Base-by-base conservation (phyloP, 2,329 filamentous ascomycete genomes). In the Pyrenophora teres region DNA sequence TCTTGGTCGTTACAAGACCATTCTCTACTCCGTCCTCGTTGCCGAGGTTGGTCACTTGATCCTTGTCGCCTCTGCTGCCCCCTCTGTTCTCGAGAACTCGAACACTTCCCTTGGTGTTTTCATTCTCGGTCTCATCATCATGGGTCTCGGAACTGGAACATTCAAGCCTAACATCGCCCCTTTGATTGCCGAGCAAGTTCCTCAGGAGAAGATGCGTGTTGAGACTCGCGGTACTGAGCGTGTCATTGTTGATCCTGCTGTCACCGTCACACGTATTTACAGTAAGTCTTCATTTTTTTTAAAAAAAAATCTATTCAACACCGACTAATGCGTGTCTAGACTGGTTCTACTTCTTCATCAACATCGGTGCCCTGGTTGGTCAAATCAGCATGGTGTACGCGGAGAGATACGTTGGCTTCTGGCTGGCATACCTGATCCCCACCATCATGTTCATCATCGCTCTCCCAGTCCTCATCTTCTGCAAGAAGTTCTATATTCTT, bases 191-290 rank as follows among this genome's bases (percentile, higher is more conserved):
- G 86, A 89, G 58, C 87, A 89, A 74, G 86, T 88, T 61, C 80
- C 78, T 47, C 75, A 78, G 62, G 83, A 79, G 70, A 83, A 71
- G 69, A 84, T 75, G 43, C 21, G 76, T 19, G 65, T 77, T 41
- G 77, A 75, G 62, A 59, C 60, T 37, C 71, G 76, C 59, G 71
- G 59, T 6, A 83, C 82, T 33, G 80, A 84, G 71, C 77, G 80
- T 15, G 84, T 89, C 46, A 80, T 90, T 57, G 81, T 88, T 21
- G 86, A 89, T 60, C 86, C 86, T 0, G 78, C 81, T 33, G 77
- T 88, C 47, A 89, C 87, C 1, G 81, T 86, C 56, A 83, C 87
- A 64, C 80, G 85, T 40, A 84, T 89, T 55, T 89, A 88, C 77
- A 88, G 27, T 36, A 18, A 36, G 33, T 36, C 33, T 36, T n/a